Conservation (phyloP, 352 stramenopile genomes). For the Pythium graminicola region DNA sequence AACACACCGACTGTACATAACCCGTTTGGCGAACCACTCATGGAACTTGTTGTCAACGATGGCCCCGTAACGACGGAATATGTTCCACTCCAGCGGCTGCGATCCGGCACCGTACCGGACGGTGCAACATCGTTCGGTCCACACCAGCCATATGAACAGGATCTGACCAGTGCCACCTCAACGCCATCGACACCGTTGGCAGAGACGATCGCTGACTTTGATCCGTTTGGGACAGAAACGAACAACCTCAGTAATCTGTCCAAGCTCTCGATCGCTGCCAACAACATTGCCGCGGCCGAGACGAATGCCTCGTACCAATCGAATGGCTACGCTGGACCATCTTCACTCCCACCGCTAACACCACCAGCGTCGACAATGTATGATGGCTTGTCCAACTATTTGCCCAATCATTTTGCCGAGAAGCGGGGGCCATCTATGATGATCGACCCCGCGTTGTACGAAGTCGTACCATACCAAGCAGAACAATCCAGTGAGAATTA, state of each 20-base stretch:
- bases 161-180: too few relatives aligned
- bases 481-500: slow-evolving; percentile 6
- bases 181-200: background rate
- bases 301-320: background rate
- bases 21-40: slow-evolving; percentile 21
- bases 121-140: too few relatives aligned
- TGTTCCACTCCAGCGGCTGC: too few relatives aligned
- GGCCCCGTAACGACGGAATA: too few relatives aligned
- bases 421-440: slow-evolving; percentile 3
- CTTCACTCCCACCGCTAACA: background rate
- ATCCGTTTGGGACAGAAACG: slow-evolving; percentile 8
- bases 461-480: slow-evolving; percentile 4
- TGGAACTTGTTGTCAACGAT: slow-evolving; percentile 20
- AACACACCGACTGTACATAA: slow-evolving; percentile 17
- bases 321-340: background rate
- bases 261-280: slow-evolving; percentile 20
- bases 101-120: too few relatives aligned
- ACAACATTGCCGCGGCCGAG: slow-evolving; percentile 8
- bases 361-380: slow-evolving; percentile 1
- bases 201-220: slow-evolving; percentile 10
- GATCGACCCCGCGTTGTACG: slow-evolving; percentile 7
- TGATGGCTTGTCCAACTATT: slow-evolving; percentile 6
- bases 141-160: too few relatives aligned
- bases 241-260: slow-evolving; percentile 18
- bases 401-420: slow-evolving; percentile 19